Evolutionary conservation across 768 basidiomycete species (phyloP), one percentile per base, ranked within the genome.

Genomic region (Punctularia strigosozonata): DNA sequence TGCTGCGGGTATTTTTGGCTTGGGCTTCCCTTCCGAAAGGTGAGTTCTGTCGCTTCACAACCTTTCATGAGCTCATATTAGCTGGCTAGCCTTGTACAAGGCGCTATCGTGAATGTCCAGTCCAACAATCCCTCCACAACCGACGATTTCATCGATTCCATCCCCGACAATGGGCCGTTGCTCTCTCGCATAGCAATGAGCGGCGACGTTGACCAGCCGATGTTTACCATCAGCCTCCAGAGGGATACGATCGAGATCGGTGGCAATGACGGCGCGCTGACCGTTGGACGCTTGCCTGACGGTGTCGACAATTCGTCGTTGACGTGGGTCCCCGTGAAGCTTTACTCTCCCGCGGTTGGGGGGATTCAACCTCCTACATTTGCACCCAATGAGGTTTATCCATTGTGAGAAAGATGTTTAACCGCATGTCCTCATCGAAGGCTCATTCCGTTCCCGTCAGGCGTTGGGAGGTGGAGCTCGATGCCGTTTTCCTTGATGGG

Each of bases 21-120:
- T 85, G 7, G 83, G 85, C 0, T 86, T 86, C 45, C 80, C 83
- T 3, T 52, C 71, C 12, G 79, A 78, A 44, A 84, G 81, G 81
- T 80, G 19, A 12, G 61, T 30, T 14, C 8, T 8, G 50, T 39
- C 12, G 14, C 23, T 31, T 25, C 14, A 7, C 17, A n/a, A 31
- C 13, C 5, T 18, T 25, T n/a, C 6, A n/a, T 25, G 39, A 24
- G 31, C 6, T 8, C 8, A 8, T 36, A 36, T 6, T 37, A 6
- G 15, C 30, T n/a, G 25, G 21, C 15, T 7, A n/a, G 36, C 13
- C 22, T 15, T 23, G 15, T 33, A 6, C 25, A 32, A 12, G 33
- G 10, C 20, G 33, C 28, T 31, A 21, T 40, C 6, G 23, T 21
- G n/a, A 39, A 35, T 13, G 32, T 34, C 8, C 33, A 34, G 33